Evolutionary conservation across 768 basidiomycete species (phyloP), one percentile per base, ranked within the genome.

Genomic region (Lactarius akahatsu): DNA sequence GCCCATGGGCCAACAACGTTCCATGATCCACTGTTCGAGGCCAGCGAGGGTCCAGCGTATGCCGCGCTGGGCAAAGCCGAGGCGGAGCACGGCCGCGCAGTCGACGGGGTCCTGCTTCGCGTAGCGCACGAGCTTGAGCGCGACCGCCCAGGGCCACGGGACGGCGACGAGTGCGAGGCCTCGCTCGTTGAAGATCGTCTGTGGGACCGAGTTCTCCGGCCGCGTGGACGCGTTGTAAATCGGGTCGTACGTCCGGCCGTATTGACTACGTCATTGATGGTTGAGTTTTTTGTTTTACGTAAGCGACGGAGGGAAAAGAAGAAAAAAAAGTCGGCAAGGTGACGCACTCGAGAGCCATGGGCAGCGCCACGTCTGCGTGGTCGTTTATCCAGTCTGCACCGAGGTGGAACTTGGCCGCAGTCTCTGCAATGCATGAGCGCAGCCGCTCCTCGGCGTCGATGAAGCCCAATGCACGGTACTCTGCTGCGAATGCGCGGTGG

Each of bases 381-480:
- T 85, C 82, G 63, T 90, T 90, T 89, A 91, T 89, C 89, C 89
- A 91, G 73, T 90, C 89, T 62, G 77, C 76, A 28, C 89, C 88
- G 58, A 83, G 79, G 3, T 72, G 71, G 72, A 70, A 86, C 81
- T 8, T 74, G 73, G 20, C 69, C 57, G 88, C 88, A 3, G 87
- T 89, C 38, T 78, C 77, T 13, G 76, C 68, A 57, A 89, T 86
- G 72, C 88, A 89, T 15, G 74, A 74, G 69, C 80, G 79, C 34
- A 91, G 77, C n/a, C 85, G 79, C 4, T 80, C 78, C 16, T 78
- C 80, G 3, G 88, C 86, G 62, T 89, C 84, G 9, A 67, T 63
- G 1, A 85, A 74, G 7, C 86, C 85, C 28, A 78, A 73, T 66
- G 78, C 71, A 59, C 74, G 73, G 80, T 83, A 85, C 71, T 90